Conservation (phyloP, 352 stramenopile species). For the Globisporangium irregulare region DNA sequence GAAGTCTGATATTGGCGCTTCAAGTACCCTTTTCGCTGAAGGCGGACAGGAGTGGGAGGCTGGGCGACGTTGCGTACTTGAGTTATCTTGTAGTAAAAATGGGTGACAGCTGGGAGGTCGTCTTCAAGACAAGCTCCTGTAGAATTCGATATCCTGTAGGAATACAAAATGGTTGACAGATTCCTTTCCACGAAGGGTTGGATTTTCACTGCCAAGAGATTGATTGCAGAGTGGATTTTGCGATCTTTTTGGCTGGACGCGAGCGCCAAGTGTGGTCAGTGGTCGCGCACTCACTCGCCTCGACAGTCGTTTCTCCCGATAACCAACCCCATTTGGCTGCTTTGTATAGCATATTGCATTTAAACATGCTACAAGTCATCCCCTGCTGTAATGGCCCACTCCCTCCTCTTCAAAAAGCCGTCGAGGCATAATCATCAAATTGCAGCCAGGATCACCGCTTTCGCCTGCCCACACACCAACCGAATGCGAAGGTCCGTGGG, state of each 20-base stretch:
- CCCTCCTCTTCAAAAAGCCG: background rate
- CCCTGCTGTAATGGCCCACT: background rate
- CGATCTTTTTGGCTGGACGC: constrained; percentile 1
- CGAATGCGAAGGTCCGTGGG: background rate
- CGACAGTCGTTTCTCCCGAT: background rate
- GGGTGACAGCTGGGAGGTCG: background rate
- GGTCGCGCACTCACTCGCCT: no score
- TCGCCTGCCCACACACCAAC: background rate
- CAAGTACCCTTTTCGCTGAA: background rate
- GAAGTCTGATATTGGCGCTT: background rate
- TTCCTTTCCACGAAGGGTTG: background rate
- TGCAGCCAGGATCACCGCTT: background rate
- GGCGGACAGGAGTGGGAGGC: background rate
- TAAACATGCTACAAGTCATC: no score
- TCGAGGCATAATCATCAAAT: background rate
- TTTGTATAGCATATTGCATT: no score
- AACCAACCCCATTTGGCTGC: background rate
- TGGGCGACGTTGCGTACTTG: background rate
- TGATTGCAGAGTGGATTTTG: constrained; percentile 5
- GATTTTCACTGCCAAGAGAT: constrained; percentile 6
- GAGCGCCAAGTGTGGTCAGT: constrained; percentile 1
- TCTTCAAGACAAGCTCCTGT: background rate
- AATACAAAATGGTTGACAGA: background rate
- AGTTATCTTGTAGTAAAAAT: background rate
- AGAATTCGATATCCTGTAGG: background rate